Percentiles rank a stretch among this genome's conserved stretches.
Conservation (phyloP, 2,329 filamentous ascomycete genomes). For the Cladosporium austrohemisphaericum region DNA sequence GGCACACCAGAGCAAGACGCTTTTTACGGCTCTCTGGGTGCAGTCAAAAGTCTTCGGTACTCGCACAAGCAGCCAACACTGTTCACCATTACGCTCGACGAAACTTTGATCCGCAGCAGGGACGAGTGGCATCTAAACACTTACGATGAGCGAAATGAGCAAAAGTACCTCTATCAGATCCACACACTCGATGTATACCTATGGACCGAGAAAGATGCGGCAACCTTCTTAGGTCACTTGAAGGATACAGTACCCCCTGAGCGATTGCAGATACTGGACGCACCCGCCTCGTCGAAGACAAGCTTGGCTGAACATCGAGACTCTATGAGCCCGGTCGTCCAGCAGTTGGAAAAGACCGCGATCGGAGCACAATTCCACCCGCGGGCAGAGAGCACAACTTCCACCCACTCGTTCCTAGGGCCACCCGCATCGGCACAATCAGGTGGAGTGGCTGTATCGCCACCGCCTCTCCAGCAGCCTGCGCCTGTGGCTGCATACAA, state of each 20-base stretch:
- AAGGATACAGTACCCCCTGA: conserved; percentile 59
- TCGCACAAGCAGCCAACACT: conserved; percentile 71
- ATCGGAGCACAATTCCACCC: conserved; percentile 57
- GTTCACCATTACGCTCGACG: conserved; percentile 63
- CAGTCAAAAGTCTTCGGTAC: conserved; percentile 58
- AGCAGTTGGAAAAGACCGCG: conserved; percentile 68
- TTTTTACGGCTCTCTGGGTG: conserved; percentile 68
- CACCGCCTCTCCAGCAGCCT: conserved; percentile 33
- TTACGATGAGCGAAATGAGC: conserved; percentile 68
- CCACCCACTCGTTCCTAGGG: conserved; percentile 32
- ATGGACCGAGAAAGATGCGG: conserved; percentile 69
- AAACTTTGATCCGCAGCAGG: conserved; percentile 41
- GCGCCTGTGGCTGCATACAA: conserved; percentile 66
- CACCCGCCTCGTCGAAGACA: conserved; percentile 52
- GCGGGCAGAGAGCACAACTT: conserved; percentile 36
- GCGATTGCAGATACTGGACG: conserved; percentile 62
- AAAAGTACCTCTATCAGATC: conserved; percentile 74
- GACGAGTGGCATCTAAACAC: conserved; percentile 71
- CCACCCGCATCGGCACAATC: conserved; percentile 29
- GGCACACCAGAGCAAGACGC: conserved; percentile 75
- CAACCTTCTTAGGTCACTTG: conserved; percentile 66
- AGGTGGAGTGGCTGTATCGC: conserved; percentile 20
- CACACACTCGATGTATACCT: conserved; percentile 76
- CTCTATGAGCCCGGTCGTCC: conserved; percentile 65
- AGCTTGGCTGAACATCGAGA: conserved; percentile 43